Evolutionary conservation across 345 rosid species (phyloP).

Genomic region (Bruguiera gymnorhiza): DNA sequence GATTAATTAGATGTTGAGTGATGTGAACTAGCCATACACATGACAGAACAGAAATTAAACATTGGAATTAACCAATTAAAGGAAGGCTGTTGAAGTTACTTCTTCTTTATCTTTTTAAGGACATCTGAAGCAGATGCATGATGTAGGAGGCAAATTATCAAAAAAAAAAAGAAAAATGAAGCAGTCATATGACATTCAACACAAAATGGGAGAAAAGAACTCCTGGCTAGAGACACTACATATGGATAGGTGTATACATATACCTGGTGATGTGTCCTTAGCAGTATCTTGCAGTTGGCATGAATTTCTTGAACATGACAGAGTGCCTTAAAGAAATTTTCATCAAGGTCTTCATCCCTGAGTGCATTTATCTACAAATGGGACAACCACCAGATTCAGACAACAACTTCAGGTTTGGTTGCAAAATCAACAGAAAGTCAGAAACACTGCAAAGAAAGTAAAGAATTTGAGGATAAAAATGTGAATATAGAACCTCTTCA

Average conservation of each 20-base stretch:
- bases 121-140: no score
- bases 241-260: not conserved
- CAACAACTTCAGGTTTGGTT: no score
- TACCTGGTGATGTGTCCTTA: slow-evolving; percentile 98
- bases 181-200: not conserved
- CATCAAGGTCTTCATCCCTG: slow-evolving; percentile 82
- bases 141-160: no score
- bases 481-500: slow-evolving; percentile 58
- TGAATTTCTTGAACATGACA: slow-evolving; percentile 95
- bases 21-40: no score
- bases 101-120: no score
- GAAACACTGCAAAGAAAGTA: slow-evolving; percentile 2
- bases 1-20: no score
- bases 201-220: not conserved
- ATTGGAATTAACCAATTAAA: no score
- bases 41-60: no score
- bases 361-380: slow-evolving; percentile 68
- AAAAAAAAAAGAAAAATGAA: not conserved
- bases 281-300: slow-evolving; percentile 85
- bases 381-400: slow-evolving; percentile 5
- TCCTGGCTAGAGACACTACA: not conserved
- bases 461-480: not conserved
- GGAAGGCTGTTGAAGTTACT: no score
- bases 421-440: not conserved
- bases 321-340: slow-evolving; percentile 87